Conservation (phyloP, 169 alveolate genomes). For the Plasmodium billcollinsi region DNA sequence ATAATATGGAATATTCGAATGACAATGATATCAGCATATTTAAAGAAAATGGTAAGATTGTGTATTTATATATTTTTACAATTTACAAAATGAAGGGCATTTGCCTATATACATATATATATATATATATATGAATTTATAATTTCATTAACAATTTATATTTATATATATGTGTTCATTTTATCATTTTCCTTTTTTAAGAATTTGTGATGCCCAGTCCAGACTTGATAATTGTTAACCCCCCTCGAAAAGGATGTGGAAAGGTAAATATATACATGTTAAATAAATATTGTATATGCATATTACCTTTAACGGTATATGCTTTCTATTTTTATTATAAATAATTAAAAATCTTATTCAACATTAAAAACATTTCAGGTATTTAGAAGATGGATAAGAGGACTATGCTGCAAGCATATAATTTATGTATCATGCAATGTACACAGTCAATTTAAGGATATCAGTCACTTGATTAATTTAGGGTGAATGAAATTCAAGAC, state of each 20-base stretch:
- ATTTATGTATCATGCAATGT: constrained; percentile 73
- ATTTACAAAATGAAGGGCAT: no score
- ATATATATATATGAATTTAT: not conserved
- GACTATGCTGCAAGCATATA: constrained; percentile 44
- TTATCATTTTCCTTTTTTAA: constrained; percentile 1
- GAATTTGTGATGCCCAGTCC: constrained; percentile 77
- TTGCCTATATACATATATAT: not conserved
- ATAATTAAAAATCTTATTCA: not conserved
- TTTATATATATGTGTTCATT: no score
- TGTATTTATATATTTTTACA: not conserved
- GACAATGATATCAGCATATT: not conserved
- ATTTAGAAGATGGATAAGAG: constrained; percentile 76
- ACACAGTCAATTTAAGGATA: constrained; percentile 56
- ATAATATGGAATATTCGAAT: constrained; percentile 4
- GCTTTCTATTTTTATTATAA: not conserved
- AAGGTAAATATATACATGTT: constrained; percentile 20
- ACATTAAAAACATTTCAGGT: constrained; percentile 10
- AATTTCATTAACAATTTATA: no score
- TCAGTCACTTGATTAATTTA: constrained; percentile 53
- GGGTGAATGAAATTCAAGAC: constrained; percentile 21
- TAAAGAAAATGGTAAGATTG: constrained; percentile 27
- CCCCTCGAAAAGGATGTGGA: constrained; percentile 77
- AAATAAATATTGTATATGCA: not conserved
- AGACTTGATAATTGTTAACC: constrained; percentile 62
- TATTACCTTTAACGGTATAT: no score